Base-by-base conservation (phyloP, 2,329 filamentous ascomycete species). In the Sphaerulina vaccinii region DNA sequence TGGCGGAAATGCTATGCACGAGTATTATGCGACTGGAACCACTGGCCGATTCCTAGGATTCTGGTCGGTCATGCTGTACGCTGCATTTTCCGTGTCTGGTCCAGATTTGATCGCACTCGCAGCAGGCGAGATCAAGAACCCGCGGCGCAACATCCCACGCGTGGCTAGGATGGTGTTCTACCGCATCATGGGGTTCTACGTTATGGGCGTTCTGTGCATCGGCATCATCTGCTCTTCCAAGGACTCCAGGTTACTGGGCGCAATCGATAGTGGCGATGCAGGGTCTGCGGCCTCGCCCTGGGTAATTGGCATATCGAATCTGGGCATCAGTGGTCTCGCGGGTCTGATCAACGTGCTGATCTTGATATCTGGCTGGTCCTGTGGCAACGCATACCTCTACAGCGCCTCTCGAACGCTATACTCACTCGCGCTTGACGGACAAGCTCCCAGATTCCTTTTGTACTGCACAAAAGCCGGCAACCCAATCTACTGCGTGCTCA, bases 301-400 rank as follows among this genome's bases (percentile, higher is more conserved):
- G n/a, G n/a, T n/a, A n/a, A n/a, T n/a, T n/a, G n/a, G n/a, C n/a
- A n/a, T n/a, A n/a, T n/a, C n/a, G n/a, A n/a, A n/a, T n/a, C n/a
- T n/a, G n/a, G n/a, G n/a, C n/a, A n/a, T n/a, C n/a, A n/a, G n/a
- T n/a, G n/a, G n/a, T n/a, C n/a, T n/a, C n/a, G n/a, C n/a, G n/a
- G n/a, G n/a, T n/a, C n/a, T n/a, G n/a, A 84, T 91, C 70, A 92
- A 92, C 66, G 87, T 86, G 29, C 76, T 90, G 21, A 84, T 91
- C 60, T 77, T 90, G 58, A 87, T 84, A 0, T 86, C 84, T 0
- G 86, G 84, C 0, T 85, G 82, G 71, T 88, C 85, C 0, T 78
- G 85, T 0, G 83, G 80, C 0, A 90, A 90, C 60, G 82, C 85
- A 58, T 81, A 79, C 62, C 73, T 90, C 46, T 77, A 78, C 61